Evolutionary conservation across 1,284 basidiomycete species (phyloP).

Genomic region (Boletus mariae): DNA sequence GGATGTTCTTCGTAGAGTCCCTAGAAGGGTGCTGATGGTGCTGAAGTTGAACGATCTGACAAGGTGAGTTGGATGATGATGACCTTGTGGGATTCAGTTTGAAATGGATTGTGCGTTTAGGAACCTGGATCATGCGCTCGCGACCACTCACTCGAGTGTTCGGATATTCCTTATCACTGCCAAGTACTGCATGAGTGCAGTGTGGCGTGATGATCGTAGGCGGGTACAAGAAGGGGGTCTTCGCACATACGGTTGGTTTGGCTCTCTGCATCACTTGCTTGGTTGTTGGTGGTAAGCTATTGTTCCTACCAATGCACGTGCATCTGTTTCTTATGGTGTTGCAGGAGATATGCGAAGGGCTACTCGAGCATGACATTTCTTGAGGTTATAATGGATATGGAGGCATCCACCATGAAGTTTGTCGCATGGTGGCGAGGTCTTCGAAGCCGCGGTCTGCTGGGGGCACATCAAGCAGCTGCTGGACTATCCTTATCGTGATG

Average conservation of each 20-base stretch:
- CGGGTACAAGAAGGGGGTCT: constrained; percentile 51
- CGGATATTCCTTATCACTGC: constrained; percentile 92
- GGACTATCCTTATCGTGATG: constrained; percentile 45
- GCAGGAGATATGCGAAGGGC: constrained; percentile 55
- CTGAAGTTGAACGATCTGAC: constrained; percentile 84
- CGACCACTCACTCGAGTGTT: constrained; percentile 73
- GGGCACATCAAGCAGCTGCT: constrained; percentile 67
- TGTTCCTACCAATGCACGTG: constrained; percentile 1
- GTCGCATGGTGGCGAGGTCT: constrained; percentile 68
- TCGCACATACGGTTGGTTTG: constrained; percentile 41
- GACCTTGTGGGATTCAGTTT: not conserved
- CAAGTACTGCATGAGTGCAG: constrained; percentile 82
- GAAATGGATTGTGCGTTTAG: constrained; percentile 33
- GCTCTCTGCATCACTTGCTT: constrained; percentile 53
- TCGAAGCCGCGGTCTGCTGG: constrained; percentile 51
- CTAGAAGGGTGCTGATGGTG: constrained; percentile 84
- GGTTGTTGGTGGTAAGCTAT: constrained; percentile 60
- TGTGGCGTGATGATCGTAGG: constrained; percentile 78
- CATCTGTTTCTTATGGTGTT: constrained; percentile 9
- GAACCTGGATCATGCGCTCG: constrained; percentile 66
- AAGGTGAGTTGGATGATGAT: constrained; percentile 42
- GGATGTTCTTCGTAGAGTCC: constrained; percentile 78
- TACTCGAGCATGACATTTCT: constrained; percentile 50
- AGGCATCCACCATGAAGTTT: constrained; percentile 58
- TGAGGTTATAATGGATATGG: constrained; percentile 65